Conservation (phyloP, 352 stramenopile genomes). For the Phytophthora hibernalis region DNA sequence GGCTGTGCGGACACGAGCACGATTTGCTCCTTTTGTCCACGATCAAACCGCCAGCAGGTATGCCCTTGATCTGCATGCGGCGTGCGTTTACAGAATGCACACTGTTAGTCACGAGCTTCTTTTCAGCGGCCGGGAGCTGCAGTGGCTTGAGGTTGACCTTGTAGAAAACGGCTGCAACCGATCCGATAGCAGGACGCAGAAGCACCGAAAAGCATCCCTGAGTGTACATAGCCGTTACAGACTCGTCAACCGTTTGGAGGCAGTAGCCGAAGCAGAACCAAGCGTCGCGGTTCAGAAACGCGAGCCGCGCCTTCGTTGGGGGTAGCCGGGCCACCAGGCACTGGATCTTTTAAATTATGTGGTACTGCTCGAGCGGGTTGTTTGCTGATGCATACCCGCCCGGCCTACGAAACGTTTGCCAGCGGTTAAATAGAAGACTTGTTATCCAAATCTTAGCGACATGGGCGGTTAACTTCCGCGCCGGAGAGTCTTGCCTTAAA, state of each 20-base stretch:
- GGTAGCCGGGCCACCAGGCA: no score
- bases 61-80: background rate
- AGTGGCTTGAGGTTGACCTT: background rate
- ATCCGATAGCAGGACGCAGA: background rate
- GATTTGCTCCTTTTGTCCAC: constrained; percentile 10
- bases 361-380: constrained; percentile 13
- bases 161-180: constrained; percentile 5
- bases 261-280: background rate
- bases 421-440: background rate
- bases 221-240: constrained; percentile 5
- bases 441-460: background rate
- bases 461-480: no score
- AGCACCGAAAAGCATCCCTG: constrained; percentile 5
- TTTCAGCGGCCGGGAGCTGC: no score
- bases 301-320: no score
- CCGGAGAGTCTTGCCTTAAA: no score
- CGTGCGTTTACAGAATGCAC: constrained; percentile 4
- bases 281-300: constrained; percentile 1
- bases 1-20: constrained; percentile 5
- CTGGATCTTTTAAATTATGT: background rate
- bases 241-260: no score
- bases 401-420: constrained; percentile 9
- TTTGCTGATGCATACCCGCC: constrained; percentile 9
- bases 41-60: background rate
- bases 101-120: background rate